Percentiles rank a stretch among this genome's conserved stretches.
These are phyloP conservation scores for Asterionellopsis glacialis DNA, from an alignment of 108 stramenopile species.

Conservation along the genomic window DNA sequence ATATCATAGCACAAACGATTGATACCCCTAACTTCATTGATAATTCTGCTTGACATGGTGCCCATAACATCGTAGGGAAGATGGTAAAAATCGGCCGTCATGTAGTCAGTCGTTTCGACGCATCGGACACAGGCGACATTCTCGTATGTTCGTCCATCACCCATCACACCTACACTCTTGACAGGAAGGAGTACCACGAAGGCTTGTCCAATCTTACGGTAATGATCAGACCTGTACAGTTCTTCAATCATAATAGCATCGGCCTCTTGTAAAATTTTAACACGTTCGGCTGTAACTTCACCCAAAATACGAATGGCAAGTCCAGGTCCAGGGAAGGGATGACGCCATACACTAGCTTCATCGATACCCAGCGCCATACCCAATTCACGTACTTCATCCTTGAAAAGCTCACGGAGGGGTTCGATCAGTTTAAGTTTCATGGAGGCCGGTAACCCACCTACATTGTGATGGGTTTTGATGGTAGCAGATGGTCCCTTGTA, in stretches of 20 bases:
- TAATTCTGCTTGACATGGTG: conserved; percentile 91
- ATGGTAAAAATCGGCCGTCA: conserved; percentile 99
- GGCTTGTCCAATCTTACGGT: conserved; percentile 95
- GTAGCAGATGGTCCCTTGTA: conserved; percentile 99
- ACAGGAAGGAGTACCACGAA: conserved; percentile 95
- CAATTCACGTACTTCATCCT: conserved; percentile 93
- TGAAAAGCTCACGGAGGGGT: conserved; percentile 97
- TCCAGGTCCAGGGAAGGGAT: conserved; percentile 99
- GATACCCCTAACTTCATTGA: conserved; percentile 97
- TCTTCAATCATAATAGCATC: conserved; percentile 97
- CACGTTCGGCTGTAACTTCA: conserved; percentile 84
- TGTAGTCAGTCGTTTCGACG: conserved; percentile 97
- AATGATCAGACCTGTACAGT: conserved; percentile 83
- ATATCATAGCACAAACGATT: conserved; percentile 97
- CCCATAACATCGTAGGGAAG: conserved; percentile 95
- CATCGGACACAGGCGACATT: conserved; percentile 89
- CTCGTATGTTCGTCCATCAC: conserved; percentile 94
- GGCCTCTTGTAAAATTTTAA: conserved; percentile 90
- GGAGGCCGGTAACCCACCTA: conserved; percentile 90
- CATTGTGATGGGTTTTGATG: conserved; percentile 99
- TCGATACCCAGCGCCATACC: conserved; percentile 95
- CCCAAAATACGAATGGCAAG: conserved; percentile 95
- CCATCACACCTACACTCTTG: conserved; percentile 98
- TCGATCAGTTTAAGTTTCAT: conserved; percentile 98
- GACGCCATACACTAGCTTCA: conserved; percentile 91